Evolutionary conservation across 371 early-diverging fungal species (phyloP).

Genomic region (Lichtheimia hyalospora): DNA sequence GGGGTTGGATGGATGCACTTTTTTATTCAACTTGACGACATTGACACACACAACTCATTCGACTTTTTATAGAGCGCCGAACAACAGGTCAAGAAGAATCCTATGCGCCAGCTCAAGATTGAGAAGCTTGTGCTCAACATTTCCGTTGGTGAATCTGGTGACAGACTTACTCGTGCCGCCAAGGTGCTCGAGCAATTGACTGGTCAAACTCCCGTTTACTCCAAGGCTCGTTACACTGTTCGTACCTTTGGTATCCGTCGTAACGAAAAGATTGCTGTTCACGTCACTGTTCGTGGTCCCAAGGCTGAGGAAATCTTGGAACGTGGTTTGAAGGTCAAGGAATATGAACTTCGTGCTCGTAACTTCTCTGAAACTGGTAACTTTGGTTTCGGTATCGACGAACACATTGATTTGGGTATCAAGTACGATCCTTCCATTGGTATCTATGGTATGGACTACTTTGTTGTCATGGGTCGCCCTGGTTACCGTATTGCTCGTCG

Average conservation of each 20-base stretch:
- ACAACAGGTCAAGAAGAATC: conserved; percentile 71
- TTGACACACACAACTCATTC: too few relatives aligned
- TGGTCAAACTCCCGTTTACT: conserved; percentile 99
- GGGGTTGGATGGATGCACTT: background rate
- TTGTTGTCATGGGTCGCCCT: conserved; percentile 97
- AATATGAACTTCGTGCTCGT: conserved; percentile 94
- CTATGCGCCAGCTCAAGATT: conserved; percentile 97
- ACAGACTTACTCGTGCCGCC: conserved; percentile 99
- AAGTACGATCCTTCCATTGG: conserved; percentile 99
- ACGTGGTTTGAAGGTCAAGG: conserved; percentile 99
- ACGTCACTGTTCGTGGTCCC: conserved; percentile 98
- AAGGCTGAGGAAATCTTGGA: conserved; percentile 92
- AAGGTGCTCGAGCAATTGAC: conserved; percentile 99
- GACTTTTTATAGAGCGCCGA: conserved; percentile 6
- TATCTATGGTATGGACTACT: conserved; percentile 98
- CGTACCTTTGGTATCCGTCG: conserved; percentile 99
- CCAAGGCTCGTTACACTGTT: conserved; percentile 99
- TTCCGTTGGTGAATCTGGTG: conserved; percentile 99
- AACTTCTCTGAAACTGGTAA: conserved; percentile 99
- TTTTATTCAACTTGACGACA: background rate
- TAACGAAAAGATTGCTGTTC: conserved; percentile 99
- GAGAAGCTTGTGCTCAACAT: conserved; percentile 99
- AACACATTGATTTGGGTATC: conserved; percentile 99
- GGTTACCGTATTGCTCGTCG: conserved; percentile 97
- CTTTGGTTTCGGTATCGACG: conserved; percentile 99